Evolutionary conservation across 352 stramenopile genomes (phyloP).

Genomic region (Phytopythium mirpurense): DNA sequence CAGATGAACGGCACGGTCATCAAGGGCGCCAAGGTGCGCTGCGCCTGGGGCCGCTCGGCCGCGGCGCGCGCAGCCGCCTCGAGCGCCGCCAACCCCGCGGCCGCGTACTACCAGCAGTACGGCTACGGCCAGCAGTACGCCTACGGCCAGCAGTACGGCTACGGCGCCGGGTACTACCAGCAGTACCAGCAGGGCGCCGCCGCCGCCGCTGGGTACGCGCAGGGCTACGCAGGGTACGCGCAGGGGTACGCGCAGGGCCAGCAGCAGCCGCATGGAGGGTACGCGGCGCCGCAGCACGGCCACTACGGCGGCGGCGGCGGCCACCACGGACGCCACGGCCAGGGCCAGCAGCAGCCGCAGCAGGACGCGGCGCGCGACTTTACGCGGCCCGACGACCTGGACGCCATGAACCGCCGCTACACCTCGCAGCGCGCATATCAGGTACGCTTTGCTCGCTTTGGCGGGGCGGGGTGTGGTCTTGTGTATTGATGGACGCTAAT

Average conservation of each 20-base stretch:
- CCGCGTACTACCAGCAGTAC: slow-evolving; percentile 59
- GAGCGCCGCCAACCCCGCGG: slow-evolving; percentile 17
- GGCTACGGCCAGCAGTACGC: slow-evolving; percentile 35
- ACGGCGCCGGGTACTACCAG: slow-evolving; percentile 52
- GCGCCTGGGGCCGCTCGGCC: slow-evolving; percentile 84
- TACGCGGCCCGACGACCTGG: slow-evolving; percentile 63
- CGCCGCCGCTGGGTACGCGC: slow-evolving; percentile 31
- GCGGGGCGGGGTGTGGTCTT: not conserved
- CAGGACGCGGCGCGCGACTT: slow-evolving; percentile 51
- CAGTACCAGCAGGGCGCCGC: slow-evolving; percentile 39
- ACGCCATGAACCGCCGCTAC: slow-evolving; percentile 77
- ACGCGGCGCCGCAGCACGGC: slow-evolving; percentile 35
- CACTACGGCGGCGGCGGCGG: slow-evolving; percentile 28
- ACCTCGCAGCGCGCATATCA: slow-evolving; percentile 75
- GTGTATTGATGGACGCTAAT: not conserved
- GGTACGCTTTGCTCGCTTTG: slow-evolving; percentile 25
- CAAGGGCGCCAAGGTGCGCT: slow-evolving; percentile 76
- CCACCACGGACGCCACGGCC: slow-evolving; percentile 20
- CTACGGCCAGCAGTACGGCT: slow-evolving; percentile 56
- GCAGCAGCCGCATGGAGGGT: slow-evolving; percentile 21
- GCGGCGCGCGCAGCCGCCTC: slow-evolving; percentile 33
- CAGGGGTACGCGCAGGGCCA: slow-evolving; percentile 38
- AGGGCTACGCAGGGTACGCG: slow-evolving; percentile 43
- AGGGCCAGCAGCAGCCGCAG: slow-evolving; percentile 26
- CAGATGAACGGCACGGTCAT: slow-evolving; percentile 88